Base-by-base conservation (phyloP, 2,329 filamentous ascomycete species). In the Huntiella moniliformis region DNA sequence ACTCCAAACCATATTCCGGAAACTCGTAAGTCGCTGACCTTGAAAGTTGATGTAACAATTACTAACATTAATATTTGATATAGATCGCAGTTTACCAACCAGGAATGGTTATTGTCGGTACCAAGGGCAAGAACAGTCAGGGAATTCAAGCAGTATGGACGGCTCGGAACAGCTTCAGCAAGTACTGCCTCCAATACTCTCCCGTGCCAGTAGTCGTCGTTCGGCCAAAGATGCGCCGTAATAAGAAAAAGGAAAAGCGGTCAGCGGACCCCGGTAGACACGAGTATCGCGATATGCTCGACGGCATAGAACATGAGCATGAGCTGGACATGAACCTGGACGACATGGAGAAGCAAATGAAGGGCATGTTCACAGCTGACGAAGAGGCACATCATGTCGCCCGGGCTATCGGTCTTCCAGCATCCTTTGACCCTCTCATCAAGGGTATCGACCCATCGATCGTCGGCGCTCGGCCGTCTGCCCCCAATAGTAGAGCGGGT, bases 141-240 rank as follows among this genome's bases (percentile, higher is more conserved):
- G 85, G 86, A 18, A 78, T 94, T 48, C 86, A 93, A 58, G 83
- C 84, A 41, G 67, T 94, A 28, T 73, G 94, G 37, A 84, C 83
- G 42, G 73, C 71, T 31, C 65, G 70, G 38, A 91, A 85, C 52
- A 91, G 82, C 0, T 87, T 94, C 38, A 92, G 84, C 18, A 94
- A 94, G 58, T 95, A 94, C 62, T 94, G 87, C 56, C 70, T 94
- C 10, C 87, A 95, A 58, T 87, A 93, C 59, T 93, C 83, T 1
- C 86, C 87, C 0, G 83, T 95, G 1, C 87, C 87, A 1, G 87
- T 94, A 5, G 87, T 94, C 28, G 87, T 95, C 31, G 87, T 94
- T 7, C 75, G 87, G 3, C 86, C 87, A 33, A 82, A 80, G 31
- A 81, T 82, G 51, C 92, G 92, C 63, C 79, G 87, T 15, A 74